A percentile compares a stretch with the other conserved stretches of the same genome.
phyloP scores from a whole-genome alignment of 352 stramenopile species.

The Globisporangium cederbergense region DNA sequence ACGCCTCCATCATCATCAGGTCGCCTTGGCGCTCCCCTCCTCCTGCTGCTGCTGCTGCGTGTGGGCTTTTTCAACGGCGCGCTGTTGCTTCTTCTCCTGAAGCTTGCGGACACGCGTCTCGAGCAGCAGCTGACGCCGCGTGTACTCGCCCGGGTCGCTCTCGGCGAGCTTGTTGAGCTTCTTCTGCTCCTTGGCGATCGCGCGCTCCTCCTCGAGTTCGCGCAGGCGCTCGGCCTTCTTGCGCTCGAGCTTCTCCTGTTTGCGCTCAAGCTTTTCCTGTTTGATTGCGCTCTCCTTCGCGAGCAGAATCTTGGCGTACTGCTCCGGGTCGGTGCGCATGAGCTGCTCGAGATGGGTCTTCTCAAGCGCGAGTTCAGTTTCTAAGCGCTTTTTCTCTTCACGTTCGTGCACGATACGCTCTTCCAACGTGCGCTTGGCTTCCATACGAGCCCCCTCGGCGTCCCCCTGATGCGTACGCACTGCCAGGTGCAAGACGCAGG shows the following conservation, averaged over 20 bases:
- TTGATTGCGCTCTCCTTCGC: slow-evolving; percentile 29
- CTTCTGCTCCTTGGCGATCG: slow-evolving; percentile 61
- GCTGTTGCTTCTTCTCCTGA: slow-evolving; percentile 44
- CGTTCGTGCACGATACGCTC: slow-evolving; percentile 12
- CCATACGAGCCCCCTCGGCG: slow-evolving; percentile 15
- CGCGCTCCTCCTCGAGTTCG: slow-evolving; percentile 56
- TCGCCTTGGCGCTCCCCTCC: not conserved
- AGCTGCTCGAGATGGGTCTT: slow-evolving; percentile 32
- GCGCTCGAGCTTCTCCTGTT: slow-evolving; percentile 35
- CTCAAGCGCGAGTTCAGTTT: slow-evolving; percentile 25
- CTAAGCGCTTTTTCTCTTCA: slow-evolving; percentile 15
- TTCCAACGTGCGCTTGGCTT: slow-evolving; percentile 14
- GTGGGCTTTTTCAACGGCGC: slow-evolving; percentile 34
- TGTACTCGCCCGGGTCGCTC: slow-evolving; percentile 41
- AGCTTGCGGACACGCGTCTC: slow-evolving; percentile 42
- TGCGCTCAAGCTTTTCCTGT: slow-evolving; percentile 28
- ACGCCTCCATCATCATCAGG: not conserved
- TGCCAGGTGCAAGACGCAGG: slow-evolving; percentile 47
- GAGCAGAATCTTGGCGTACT: slow-evolving; percentile 40
- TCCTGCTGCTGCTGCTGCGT: slow-evolving; percentile 16
- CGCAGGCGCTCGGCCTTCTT: slow-evolving; percentile 49
- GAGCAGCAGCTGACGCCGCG: slow-evolving; percentile 38
- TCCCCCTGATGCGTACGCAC: slow-evolving; percentile 46
- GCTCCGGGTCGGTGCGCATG: slow-evolving; percentile 29
- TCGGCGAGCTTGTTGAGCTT: slow-evolving; percentile 55